These are phyloP conservation scores for Schizochytrium sp. DNA, from an alignment of 108 stramenopile species.

Conservation along the genomic window DNA sequence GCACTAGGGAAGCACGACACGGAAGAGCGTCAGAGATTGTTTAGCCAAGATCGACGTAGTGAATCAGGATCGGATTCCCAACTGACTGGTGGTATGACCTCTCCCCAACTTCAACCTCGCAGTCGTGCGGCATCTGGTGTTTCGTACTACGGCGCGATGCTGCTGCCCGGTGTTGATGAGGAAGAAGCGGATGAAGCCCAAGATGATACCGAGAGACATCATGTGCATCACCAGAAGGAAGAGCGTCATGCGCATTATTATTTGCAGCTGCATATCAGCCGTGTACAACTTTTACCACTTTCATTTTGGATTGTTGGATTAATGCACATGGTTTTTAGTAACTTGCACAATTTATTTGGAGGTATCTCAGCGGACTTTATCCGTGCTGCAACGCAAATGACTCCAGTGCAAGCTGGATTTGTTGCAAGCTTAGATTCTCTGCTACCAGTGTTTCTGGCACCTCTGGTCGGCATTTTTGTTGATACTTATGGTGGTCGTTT, in stretches of 20 bases:
- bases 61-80: background rate
- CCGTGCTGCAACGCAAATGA: constrained; percentile 8
- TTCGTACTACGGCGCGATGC: constrained; percentile 49
- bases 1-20: background rate
- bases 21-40: background rate
- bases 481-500: constrained; percentile 23
- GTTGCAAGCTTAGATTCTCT: constrained; percentile 41
- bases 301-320: constrained; percentile 19
- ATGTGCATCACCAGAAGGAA: background rate
- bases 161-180: background rate
- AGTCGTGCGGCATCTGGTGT: constrained; percentile 33
- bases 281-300: constrained; percentile 11
- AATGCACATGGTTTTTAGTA: constrained; percentile 18
- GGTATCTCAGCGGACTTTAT: constrained; percentile 53
- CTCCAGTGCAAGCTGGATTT: constrained; percentile 9
- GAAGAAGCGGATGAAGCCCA: background rate
- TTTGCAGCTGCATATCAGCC: background rate
- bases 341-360: constrained; percentile 52
- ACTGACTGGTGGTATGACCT: background rate
- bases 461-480: constrained; percentile 48
- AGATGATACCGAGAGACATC: background rate
- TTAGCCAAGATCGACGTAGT: too few relatives aligned
- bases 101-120: background rate
- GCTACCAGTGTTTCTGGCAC: constrained; percentile 37
- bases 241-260: background rate